Evolutionary conservation across 2,329 filamentous ascomycete genomes (phyloP).

Genomic region (Fusarium compactum): DNA sequence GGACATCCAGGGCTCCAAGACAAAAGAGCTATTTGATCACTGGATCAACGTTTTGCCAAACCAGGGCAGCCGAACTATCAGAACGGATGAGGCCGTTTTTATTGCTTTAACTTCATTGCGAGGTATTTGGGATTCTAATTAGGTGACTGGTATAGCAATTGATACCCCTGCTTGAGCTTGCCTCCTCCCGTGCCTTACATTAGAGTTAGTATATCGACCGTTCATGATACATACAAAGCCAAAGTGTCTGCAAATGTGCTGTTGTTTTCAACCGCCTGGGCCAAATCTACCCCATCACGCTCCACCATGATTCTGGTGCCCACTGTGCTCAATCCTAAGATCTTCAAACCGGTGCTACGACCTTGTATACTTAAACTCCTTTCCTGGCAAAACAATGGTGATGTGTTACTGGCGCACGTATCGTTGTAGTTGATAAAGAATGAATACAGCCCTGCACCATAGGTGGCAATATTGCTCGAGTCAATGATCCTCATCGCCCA

Average conservation of each 20-base stretch:
- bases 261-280: conserved; percentile 43
- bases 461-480: conserved; percentile 66
- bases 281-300: conserved; percentile 40
- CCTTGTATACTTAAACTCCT: conserved; percentile 54
- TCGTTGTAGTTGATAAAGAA: conserved; percentile 75
- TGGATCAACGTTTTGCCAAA: conserved; percentile 86
- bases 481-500: conserved; percentile 74
- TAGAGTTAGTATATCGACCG: conserved; percentile 16
- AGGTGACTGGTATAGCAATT: conserved; percentile 35
- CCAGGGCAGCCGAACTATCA: conserved; percentile 84
- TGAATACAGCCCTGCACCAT: conserved; percentile 75
- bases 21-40: conserved; percentile 80
- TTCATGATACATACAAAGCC: conserved; percentile 45
- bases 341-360: conserved; percentile 31
- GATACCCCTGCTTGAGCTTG: conserved; percentile 40
- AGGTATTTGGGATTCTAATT: conserved; percentile 62
- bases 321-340: conserved; percentile 48
- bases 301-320: conserved; percentile 47
- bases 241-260: conserved; percentile 49
- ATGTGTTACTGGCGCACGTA: conserved; percentile 57
- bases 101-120: conserved; percentile 78
- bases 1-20: conserved; percentile 73
- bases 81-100: conserved; percentile 86
- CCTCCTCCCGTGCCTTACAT: conserved; percentile 4
- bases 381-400: conserved; percentile 60